phyloP scores from a whole-genome alignment of 2,329 filamentous ascomycete species.

The Lecanicillium sp. region DNA sequence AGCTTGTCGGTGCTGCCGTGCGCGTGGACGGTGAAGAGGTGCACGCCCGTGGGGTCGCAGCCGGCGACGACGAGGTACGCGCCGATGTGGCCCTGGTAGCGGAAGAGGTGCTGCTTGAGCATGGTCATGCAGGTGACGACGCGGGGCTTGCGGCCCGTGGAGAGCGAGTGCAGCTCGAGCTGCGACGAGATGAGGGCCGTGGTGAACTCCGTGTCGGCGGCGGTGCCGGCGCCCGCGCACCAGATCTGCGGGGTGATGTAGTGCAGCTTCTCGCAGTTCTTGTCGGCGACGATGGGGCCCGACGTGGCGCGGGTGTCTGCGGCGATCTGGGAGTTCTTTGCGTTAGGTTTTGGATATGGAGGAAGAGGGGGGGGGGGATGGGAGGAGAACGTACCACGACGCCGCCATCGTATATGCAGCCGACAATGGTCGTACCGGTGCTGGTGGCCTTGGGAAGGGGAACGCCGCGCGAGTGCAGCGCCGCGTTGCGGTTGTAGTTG shows the following conservation, averaged over 20 bases:
- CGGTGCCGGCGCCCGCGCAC: slow-evolving; percentile 96
- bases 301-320: slow-evolving; percentile 97
- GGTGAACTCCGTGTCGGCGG: slow-evolving; percentile 98
- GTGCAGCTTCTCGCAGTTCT: slow-evolving; percentile 99
- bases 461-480: slow-evolving; percentile 87
- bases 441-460: slow-evolving; percentile 96
- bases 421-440: slow-evolving; percentile 97
- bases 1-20: slow-evolving; percentile 98
- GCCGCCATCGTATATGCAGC: slow-evolving; percentile 91
- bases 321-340: slow-evolving; percentile 60
- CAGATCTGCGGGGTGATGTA: slow-evolving; percentile 98
- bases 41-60: slow-evolving; percentile 89
- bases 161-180: slow-evolving; percentile 94
- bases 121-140: slow-evolving; percentile 99
- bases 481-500: slow-evolving; percentile 98
- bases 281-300: slow-evolving; percentile 97
- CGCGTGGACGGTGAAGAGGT: slow-evolving; percentile 96
- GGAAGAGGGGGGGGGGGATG: neutral
- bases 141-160: slow-evolving; percentile 90
- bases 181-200: slow-evolving; percentile 98
- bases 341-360: neutral
- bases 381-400: slow-evolving; percentile 65
- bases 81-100: slow-evolving; percentile 94
- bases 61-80: slow-evolving; percentile 97
- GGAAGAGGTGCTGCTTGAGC: slow-evolving; percentile 98